Evolutionary conservation across 768 basidiomycete species (phyloP).

Genomic region (Paxillus rubicundulus): DNA sequence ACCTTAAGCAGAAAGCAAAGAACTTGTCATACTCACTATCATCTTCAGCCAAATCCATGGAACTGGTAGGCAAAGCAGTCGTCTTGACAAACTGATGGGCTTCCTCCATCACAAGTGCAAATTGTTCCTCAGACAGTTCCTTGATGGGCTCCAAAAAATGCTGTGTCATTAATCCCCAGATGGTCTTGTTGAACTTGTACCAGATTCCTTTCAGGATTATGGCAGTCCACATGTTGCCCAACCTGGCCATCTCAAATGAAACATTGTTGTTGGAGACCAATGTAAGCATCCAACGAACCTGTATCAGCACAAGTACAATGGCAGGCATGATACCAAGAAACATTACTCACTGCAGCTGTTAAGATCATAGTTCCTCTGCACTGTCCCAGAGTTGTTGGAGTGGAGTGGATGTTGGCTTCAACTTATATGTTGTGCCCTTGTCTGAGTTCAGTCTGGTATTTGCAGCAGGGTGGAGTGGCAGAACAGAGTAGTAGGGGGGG

Average conservation of each 20-base stretch:
- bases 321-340: background rate
- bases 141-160: conserved; percentile 5
- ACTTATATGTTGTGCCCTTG: too few relatives aligned
- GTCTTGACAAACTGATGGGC: background rate
- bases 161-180: conserved; percentile 10
- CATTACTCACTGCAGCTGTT: background rate
- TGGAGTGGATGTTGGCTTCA: too few relatives aligned
- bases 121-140: conserved; percentile 4
- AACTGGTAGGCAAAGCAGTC: background rate
- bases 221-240: conserved; percentile 4
- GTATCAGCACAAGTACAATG: background rate
- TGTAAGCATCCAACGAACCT: conserved; percentile 6
- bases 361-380: too few relatives aligned
- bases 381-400: too few relatives aligned
- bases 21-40: background rate
- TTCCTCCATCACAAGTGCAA: conserved; percentile 3
- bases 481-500: too few relatives aligned
- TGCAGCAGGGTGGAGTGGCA: too few relatives aligned
- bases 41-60: background rate
- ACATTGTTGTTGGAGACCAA: conserved; percentile 2
- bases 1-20: background rate
- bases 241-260: background rate
- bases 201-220: conserved; percentile 5
- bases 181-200: conserved; percentile 6
- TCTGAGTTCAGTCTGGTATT: too few relatives aligned